Evolutionary conservation across 2,329 filamentous ascomycete genomes (phyloP).

Genomic region (Triangularia verruculosa): DNA sequence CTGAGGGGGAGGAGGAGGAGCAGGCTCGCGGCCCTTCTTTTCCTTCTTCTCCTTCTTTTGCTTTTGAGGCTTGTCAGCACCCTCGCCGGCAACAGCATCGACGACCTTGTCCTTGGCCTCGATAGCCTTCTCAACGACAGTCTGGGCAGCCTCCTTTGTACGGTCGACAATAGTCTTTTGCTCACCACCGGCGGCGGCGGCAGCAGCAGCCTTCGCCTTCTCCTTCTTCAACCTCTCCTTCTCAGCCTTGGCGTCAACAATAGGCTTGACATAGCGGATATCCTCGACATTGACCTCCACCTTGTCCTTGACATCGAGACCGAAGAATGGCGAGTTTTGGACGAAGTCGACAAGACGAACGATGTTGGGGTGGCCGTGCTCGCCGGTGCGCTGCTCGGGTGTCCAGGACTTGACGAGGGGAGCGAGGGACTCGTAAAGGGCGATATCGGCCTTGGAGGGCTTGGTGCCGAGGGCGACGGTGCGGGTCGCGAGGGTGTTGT

Average conservation of each 20-base stretch:
- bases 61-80: constrained; percentile 36
- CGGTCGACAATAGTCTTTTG: constrained; percentile 55
- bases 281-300: constrained; percentile 74
- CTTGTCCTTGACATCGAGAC: constrained; percentile 73
- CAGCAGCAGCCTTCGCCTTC: constrained; percentile 68
- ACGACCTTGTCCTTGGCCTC: constrained; percentile 49
- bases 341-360: constrained; percentile 92
- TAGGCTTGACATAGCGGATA: constrained; percentile 83
- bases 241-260: constrained; percentile 87
- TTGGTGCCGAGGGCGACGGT: constrained; percentile 88
- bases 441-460: constrained; percentile 82
- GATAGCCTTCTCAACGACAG: constrained; percentile 48
- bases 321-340: constrained; percentile 79
- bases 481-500: constrained; percentile 81
- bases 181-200: constrained; percentile 42
- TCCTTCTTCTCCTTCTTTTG: constrained; percentile 87
- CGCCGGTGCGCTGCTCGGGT: constrained; percentile 81
- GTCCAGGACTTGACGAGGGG: constrained; percentile 77
- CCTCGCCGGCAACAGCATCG: constrained; percentile 36
- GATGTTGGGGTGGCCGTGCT: constrained; percentile 85
- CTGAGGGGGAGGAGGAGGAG: constrained; percentile 69
- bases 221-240: constrained; percentile 97
- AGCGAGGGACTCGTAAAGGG: constrained; percentile 75
- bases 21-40: constrained; percentile 82
- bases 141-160: constrained; percentile 56